These are phyloP conservation scores for Polyplosphaeria fusca DNA, from an alignment of 495 filamentous ascomycete species.

Conservation along the genomic window DNA sequence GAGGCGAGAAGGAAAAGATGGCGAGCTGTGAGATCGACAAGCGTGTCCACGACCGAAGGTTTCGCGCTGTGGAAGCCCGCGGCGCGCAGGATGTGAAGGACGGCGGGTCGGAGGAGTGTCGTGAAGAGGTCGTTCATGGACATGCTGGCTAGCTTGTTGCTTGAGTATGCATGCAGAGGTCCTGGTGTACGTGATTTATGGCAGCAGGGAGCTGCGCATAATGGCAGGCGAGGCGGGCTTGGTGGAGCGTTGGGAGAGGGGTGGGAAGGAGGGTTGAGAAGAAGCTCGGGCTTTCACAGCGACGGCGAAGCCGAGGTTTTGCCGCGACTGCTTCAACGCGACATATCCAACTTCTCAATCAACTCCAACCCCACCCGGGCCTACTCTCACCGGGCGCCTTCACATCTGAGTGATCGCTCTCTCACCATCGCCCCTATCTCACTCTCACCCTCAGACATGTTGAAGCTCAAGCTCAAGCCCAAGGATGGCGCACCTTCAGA, in stretches of 20 bases:
- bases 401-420: no score
- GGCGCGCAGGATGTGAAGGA: slow-evolving; percentile 83
- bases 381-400: no score
- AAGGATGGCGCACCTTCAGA: slow-evolving; percentile 27
- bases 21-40: slow-evolving; percentile 70
- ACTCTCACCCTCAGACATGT: no score
- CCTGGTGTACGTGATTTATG: no score
- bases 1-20: slow-evolving; percentile 69
- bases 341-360: no score
- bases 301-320: neutral
- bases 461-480: slow-evolving; percentile 52
- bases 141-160: slow-evolving; percentile 20
- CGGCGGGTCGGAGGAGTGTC: slow-evolving; percentile 73
- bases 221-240: neutral
- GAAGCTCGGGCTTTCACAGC: neutral
- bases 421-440: no score
- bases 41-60: slow-evolving; percentile 71
- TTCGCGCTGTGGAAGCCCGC: slow-evolving; percentile 75
- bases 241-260: neutral
- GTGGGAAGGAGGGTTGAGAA: neutral
- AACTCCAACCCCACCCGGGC: no score
- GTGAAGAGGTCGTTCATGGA: slow-evolving; percentile 55
- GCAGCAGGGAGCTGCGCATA: neutral
- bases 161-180: slow-evolving; percentile 12
- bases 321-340: neutral